Evolutionary conservation across 495 filamentous ascomycete species (phyloP), one percentile per base, ranked within the genome.

Genomic region (Penicillium longicatenatum): DNA sequence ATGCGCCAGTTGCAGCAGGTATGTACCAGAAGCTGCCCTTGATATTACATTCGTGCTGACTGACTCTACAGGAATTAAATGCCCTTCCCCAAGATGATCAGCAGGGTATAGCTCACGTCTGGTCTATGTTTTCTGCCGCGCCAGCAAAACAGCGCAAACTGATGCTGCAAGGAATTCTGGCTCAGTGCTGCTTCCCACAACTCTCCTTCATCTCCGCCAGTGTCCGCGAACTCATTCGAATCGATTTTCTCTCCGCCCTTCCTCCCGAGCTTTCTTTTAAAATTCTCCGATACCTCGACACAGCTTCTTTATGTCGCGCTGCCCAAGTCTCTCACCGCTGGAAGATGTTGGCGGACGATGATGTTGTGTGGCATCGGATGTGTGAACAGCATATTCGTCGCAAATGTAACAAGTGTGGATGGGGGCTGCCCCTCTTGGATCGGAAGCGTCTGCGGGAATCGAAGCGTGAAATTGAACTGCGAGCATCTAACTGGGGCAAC

Each of bases 281-380:
- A 77, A 90, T 99, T 39, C 76, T 99, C 0, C 93, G 87, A 49
- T 95, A 89, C 64, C 86, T 99, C 41, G 95, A 99, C 67, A 96
- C 93, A 7, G 88, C 89, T 6, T 97, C 93, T n/a, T 81, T 99
- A 9, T 98, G 95, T 79, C 96, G 96, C 70, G 94, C 93, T 8
- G 91, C 95, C 3, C 95, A 97, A 72, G 95, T 99, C 37, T 97
- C 91, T 69, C 85, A 85, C 54, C 81, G 86, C 55, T 99, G 94
- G 94, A 83, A 89, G 55, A 81, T 80, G 50, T 71, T 99, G 24
- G 94, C 94, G 2, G 95, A 97, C 69, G 92, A 96, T 67, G 93
- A 99, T 73, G 88, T 97, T 22, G 94, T 99, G 2, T 99, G 94
- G 94, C 93, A 97, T 62, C 88, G 87, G 54, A 98, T 99, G 93